Evolutionary conservation across 129 eudicot species (phyloP).

Genomic region (Sambucus nigra): DNA sequence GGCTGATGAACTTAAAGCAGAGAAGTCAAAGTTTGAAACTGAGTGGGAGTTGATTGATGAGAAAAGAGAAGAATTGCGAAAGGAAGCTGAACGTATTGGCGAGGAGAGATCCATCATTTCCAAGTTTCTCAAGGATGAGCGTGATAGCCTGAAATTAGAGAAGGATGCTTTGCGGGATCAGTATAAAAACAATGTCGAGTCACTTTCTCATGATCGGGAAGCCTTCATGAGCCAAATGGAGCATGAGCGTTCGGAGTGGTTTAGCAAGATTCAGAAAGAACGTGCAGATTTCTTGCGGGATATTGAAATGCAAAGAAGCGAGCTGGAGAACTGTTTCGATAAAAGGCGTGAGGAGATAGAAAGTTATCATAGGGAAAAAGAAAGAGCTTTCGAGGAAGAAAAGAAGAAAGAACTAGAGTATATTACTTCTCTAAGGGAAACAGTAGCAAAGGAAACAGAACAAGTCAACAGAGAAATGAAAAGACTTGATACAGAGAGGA

Average conservation of each 20-base stretch:
- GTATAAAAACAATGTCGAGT: constrained; percentile 46
- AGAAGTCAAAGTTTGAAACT: constrained; percentile 65
- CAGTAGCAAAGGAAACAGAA: constrained; percentile 53
- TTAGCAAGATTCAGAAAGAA: constrained; percentile 69
- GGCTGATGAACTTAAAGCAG: constrained; percentile 63
- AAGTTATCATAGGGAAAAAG: constrained; percentile 51
- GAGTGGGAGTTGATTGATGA: constrained; percentile 89
- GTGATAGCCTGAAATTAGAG: constrained; percentile 64
- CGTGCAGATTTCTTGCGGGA: constrained; percentile 53
- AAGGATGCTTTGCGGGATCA: constrained; percentile 60
- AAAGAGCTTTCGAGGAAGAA: constrained; percentile 64
- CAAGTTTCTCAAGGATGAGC: constrained; percentile 67
- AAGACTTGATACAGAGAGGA: constrained; percentile 59
- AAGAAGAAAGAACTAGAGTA: constrained; percentile 66
- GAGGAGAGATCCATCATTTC: constrained; percentile 54
- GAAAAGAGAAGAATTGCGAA: constrained; percentile 62
- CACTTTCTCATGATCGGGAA: constrained; percentile 68
- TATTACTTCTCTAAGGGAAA: constrained; percentile 60
- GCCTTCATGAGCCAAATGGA: constrained; percentile 62
- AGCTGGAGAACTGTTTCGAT: constrained; percentile 53
- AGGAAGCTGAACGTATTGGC: constrained; percentile 56
- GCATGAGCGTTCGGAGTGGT: constrained; percentile 68
- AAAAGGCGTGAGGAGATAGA: constrained; percentile 93
- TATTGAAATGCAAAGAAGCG: constrained; percentile 65
- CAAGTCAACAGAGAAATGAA: constrained; percentile 56